These are phyloP conservation scores for Cladophialophora bantiana DNA, from an alignment of 2,329 filamentous ascomycete genomes.

Conservation along the genomic window DNA sequence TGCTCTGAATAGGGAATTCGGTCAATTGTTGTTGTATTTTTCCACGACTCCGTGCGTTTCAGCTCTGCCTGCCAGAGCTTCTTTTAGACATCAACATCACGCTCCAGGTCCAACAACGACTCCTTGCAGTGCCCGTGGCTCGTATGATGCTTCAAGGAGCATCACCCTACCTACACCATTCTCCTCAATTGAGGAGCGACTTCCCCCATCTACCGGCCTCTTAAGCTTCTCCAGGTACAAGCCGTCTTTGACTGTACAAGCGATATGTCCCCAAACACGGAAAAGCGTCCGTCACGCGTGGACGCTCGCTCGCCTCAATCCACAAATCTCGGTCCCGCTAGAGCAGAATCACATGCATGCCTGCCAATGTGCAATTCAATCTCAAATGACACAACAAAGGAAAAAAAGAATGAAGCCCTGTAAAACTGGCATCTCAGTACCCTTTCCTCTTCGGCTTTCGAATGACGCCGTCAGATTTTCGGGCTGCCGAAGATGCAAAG, in stretches of 20 bases:
- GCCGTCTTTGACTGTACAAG: slow-evolving; percentile 31
- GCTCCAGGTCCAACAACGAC: not conserved
- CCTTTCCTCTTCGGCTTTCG: not conserved
- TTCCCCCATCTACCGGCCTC: not conserved
- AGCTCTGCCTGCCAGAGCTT: not conserved
- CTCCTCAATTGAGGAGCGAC: not conserved
- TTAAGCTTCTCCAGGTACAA: slow-evolving; percentile 12
- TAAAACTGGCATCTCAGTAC: slow-evolving; percentile 8
- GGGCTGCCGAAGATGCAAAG: not conserved
- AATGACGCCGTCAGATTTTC: not conserved
- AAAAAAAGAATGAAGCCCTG: slow-evolving; percentile 29
- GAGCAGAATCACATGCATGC: slow-evolving; percentile 25
- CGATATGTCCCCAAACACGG: slow-evolving; percentile 21
- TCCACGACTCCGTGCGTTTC: slow-evolving; percentile 1
- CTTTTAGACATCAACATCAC: not conserved
- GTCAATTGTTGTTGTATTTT: slow-evolving; percentile 4
- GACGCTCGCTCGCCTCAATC: slow-evolving; percentile 14
- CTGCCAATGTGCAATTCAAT: slow-evolving; percentile 34
- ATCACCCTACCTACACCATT: not conserved
- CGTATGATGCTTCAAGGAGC: not conserved
- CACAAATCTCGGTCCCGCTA: slow-evolving; percentile 21
- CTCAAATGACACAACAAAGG: slow-evolving; percentile 17
- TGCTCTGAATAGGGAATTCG: not conserved
- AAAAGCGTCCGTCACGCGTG: slow-evolving; percentile 22
- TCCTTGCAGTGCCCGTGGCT: not conserved